A percentile compares a stretch with the other conserved stretches of the same genome.
Conservation (phyloP, 208 protist species). For the Trypanosoma boissoni region DNA sequence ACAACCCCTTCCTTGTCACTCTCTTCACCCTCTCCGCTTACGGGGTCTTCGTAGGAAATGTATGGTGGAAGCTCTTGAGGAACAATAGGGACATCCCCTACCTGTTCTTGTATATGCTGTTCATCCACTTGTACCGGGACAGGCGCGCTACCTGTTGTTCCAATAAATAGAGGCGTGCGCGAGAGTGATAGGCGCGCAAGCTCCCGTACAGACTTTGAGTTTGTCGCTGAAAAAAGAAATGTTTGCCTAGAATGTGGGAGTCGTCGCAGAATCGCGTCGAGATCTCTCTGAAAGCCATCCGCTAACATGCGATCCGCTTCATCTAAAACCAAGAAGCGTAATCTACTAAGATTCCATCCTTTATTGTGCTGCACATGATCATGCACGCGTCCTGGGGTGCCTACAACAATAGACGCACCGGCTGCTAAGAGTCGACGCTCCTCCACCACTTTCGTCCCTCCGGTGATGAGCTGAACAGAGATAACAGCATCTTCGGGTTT, state of each 20-base stretch:
- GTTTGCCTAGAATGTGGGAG: slow-evolving; percentile 95
- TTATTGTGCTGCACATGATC: slow-evolving; percentile 84
- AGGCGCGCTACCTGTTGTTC: slow-evolving; percentile 55
- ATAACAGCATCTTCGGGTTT: slow-evolving; percentile 24
- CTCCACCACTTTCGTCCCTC: slow-evolving; percentile 81
- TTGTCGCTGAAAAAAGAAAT: slow-evolving; percentile 97
- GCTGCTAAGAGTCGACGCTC: slow-evolving; percentile 58
- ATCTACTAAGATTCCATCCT: slow-evolving; percentile 84
- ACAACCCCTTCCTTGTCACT: slow-evolving; percentile 4
- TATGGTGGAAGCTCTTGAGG: slow-evolving; percentile 44
- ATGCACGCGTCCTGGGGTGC: slow-evolving; percentile 84
- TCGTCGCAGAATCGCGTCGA: slow-evolving; percentile 90
- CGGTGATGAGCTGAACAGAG: slow-evolving; percentile 87
- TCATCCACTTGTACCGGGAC: slow-evolving; percentile 30
- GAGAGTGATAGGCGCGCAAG: slow-evolving; percentile 90
- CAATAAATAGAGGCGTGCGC: slow-evolving; percentile 93
- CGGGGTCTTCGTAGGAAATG: slow-evolving; percentile 33
- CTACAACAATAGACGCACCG: slow-evolving; percentile 76
- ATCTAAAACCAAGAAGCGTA: slow-evolving; percentile 97
- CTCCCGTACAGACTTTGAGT: slow-evolving; percentile 87
- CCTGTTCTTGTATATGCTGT: not conserved
- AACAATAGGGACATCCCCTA: slow-evolving; percentile 7
- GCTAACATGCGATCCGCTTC: slow-evolving; percentile 99
- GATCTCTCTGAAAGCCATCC: slow-evolving; percentile 98
- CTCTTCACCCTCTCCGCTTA: slow-evolving; percentile 23